A percentile compares a stretch with the other conserved stretches of the same genome.
Evolutionary conservation across 441 rosid genomes (phyloP).

Genomic region (Theobroma grandiflorum): DNA sequence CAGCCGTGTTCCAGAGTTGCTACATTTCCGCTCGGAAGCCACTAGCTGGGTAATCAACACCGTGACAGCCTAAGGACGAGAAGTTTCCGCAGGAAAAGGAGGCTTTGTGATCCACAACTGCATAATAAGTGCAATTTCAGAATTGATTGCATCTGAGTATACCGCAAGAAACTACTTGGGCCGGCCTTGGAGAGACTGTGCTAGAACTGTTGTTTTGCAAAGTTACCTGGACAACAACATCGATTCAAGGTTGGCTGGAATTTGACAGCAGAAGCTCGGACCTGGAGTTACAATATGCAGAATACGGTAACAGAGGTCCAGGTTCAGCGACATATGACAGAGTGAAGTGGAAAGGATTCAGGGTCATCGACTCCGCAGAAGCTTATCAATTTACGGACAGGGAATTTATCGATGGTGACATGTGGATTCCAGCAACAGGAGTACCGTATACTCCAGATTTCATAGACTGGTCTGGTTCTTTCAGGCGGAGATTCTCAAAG

Average conservation of each 20-base stretch:
- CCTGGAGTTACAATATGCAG: constrained; percentile 11
- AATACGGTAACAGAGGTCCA: constrained; percentile 23
- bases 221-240: constrained; percentile 14
- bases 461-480: constrained; percentile 5
- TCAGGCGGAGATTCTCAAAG: background rate
- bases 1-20: constrained; percentile 28
- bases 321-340: constrained; percentile 16
- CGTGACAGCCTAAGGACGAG: constrained; percentile 23
- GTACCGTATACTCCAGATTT: constrained; percentile 11
- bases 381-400: constrained; percentile 22
- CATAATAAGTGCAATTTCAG: constrained; percentile 3
- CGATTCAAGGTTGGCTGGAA: constrained; percentile 26
- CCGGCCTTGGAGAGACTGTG: constrained; percentile 32
- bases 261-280: background rate
- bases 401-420: constrained; percentile 1
- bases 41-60: background rate
- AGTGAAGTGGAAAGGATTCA: constrained; percentile 26
- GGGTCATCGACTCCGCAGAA: background rate
- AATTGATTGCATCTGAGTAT: background rate
- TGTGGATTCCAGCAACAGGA: constrained; percentile 21
- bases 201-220: constrained; percentile 31
- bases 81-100: background rate
- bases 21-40: constrained; percentile 14
- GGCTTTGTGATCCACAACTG: constrained; percentile 34
- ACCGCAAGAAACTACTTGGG: constrained; percentile 19